Evolutionary conservation across 495 filamentous ascomycete genomes (phyloP), one percentile per base, ranked within the genome.

Genomic region (Patellaria atrata): DNA sequence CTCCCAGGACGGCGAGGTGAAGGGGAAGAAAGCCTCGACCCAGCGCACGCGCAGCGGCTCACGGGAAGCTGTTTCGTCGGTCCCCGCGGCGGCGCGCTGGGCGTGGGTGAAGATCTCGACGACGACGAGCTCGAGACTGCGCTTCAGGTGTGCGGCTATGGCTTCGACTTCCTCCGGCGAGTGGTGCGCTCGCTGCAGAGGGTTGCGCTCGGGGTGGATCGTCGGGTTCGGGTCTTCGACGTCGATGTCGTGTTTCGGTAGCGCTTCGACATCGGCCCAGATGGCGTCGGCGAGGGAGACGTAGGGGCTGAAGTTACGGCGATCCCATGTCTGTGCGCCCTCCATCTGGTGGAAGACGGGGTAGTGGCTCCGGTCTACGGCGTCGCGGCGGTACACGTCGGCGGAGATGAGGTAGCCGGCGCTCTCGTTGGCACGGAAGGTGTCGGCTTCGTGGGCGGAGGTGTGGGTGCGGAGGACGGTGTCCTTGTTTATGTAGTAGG

Each of bases 271-370:
- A 87, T 71, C 34, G 65, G 68, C 34, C 62, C 59, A 29, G 3
- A 86, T 58, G 17, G 13, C 17, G 23, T 49, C 19, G 12, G 38
- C 37, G 10, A 55, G 33, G 2, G 22, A 24, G 38, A 82, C 63
- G 13, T 65, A 68, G 30, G 61, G 59, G 5, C 70, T 60, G 5
- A 71, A 61, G 38, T 62, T 63, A 14, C 33, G 53, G 8, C 84
- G 72, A 56, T 91, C 82, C 89, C 89, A 97, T 38, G 84, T 75
- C 43, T 76, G 66, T 5, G 87, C 86, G 10, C 84, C 91, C 53
- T 97, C 89, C 84, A 96, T 94, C 61, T 97, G 89, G 59, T 97
- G 91, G 58, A 97, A 97, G 37, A 94, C 70, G 3, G 89, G 89
- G 63, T 94, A 94, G 56, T 97, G 89, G 45, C 72, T 82, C 33